A percentile compares a stretch with the other conserved stretches of the same genome.
phyloP scores from a whole-genome alignment of 805 yeast genomes.

The Yamadazyma sp. region DNA sequence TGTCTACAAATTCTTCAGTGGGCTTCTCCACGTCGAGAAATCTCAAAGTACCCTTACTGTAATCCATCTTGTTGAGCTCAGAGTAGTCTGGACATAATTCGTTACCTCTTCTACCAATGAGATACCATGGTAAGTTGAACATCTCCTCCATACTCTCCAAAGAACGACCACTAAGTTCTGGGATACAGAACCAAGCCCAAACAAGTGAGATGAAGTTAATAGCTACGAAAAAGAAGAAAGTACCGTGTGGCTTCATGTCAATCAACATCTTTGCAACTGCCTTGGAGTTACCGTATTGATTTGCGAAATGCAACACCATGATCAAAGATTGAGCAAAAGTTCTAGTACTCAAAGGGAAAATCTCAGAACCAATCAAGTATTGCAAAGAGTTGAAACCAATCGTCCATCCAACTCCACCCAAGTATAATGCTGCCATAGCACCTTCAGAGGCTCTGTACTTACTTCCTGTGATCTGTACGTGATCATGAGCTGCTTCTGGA shows the following conservation, averaged over 20 bases:
- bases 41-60: conserved; percentile 18
- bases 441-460: conserved; percentile 41
- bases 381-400: conserved; percentile 59
- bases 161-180: conserved; percentile 51
- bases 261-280: conserved; percentile 54
- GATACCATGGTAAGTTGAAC: conserved; percentile 56
- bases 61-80: conserved; percentile 34
- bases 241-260: conserved; percentile 46
- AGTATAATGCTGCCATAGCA: conserved; percentile 51
- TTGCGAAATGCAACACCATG: conserved; percentile 57
- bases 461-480: conserved; percentile 27
- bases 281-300: conserved; percentile 57
- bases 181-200: conserved; percentile 51
- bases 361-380: conserved; percentile 54
- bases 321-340: conserved; percentile 49
- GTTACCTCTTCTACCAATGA: conserved; percentile 55
- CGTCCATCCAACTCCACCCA: conserved; percentile 58
- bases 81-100: conserved; percentile 53
- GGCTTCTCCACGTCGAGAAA: conserved; percentile 15
- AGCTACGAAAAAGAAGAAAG: conserved; percentile 51
- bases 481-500: conserved; percentile 41
- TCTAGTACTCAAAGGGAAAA: conserved; percentile 52
- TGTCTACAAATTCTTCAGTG: conserved; percentile 11
- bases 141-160: conserved; percentile 54
- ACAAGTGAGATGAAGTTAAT: conserved; percentile 41